Conservation (phyloP, 2,329 filamentous ascomycete species). For the Pseudocercospora ulei region DNA sequence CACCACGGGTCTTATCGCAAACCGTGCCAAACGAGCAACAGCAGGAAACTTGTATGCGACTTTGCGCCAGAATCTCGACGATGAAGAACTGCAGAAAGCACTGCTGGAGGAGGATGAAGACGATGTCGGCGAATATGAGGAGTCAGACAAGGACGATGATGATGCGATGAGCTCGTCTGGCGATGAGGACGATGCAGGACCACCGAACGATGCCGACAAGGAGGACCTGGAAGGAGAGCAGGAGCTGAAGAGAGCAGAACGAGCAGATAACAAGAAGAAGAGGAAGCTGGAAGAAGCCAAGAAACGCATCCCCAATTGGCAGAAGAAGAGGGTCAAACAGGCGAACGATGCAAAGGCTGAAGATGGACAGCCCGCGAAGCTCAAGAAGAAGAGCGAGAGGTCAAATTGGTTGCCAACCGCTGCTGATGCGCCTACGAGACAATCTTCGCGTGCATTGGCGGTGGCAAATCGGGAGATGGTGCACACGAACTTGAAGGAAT, state of each 20-base stretch:
- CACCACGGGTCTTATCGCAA: conserved; percentile 53
- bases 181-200: conserved; percentile 62
- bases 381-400: conserved; percentile 62
- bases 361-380: conserved; percentile 22
- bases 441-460: conserved; percentile 54
- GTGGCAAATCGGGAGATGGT: conserved; percentile 50
- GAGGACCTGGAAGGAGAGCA: conserved; percentile 80
- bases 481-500: conserved; percentile 63
- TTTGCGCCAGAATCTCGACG: conserved; percentile 54
- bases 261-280: conserved; percentile 64
- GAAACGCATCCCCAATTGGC: conserved; percentile 46
- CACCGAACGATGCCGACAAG: conserved; percentile 36
- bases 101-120: conserved; percentile 46
- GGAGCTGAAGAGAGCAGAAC: conserved; percentile 68
- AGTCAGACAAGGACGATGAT: conserved; percentile 42
- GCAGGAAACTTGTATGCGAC: conserved; percentile 76
- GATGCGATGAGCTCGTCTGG: conserved; percentile 81
- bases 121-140: conserved; percentile 37
- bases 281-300: conserved; percentile 69
- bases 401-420: conserved; percentile 58
- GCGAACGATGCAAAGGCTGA: conserved; percentile 34
- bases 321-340: conserved; percentile 57
- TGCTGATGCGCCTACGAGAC: conserved; percentile 53
- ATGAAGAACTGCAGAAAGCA: conserved; percentile 38
- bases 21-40: conserved; percentile 64